These are phyloP conservation scores for Dendrostoma leiphaemia DNA, from an alignment of 2,329 filamentous ascomycete species.

Conservation along the genomic window DNA sequence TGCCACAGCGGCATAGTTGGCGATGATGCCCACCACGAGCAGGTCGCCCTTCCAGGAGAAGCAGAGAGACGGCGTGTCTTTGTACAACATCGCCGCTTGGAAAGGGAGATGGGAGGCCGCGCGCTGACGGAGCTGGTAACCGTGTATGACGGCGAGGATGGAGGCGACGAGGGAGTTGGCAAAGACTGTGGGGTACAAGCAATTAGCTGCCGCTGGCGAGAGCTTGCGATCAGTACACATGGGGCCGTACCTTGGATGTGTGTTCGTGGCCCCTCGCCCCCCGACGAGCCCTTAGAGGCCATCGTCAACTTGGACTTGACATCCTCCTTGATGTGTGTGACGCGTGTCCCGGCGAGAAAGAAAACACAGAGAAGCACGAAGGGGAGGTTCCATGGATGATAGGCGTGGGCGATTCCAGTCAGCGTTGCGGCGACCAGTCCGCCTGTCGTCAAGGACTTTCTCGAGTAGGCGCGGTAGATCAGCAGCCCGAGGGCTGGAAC, in stretches of 20 bases:
- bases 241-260: constrained; percentile 75
- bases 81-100: neutral
- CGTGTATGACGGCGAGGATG: constrained; percentile 57
- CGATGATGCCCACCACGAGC: constrained; percentile 63
- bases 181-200: constrained; percentile 49
- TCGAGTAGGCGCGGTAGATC: constrained; percentile 65
- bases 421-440: constrained; percentile 71
- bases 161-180: constrained; percentile 84
- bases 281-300: constrained; percentile 67
- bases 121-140: constrained; percentile 55
- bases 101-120: constrained; percentile 24
- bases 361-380: constrained; percentile 81
- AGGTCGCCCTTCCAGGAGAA: constrained; percentile 62
- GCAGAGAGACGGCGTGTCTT: constrained; percentile 45
- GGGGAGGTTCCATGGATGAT: constrained; percentile 95
- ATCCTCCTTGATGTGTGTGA: constrained; percentile 87
- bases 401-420: constrained; percentile 76
- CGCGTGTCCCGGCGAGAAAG: constrained; percentile 80
- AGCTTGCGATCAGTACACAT: neutral
- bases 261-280: constrained; percentile 79
- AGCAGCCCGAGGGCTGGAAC: constrained; percentile 58
- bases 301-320: constrained; percentile 81
- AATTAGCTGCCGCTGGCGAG: neutral
- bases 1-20: constrained; percentile 87
- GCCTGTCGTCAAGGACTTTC: constrained; percentile 73